Percentiles rank a stretch among this genome's conserved stretches.
These are phyloP conservation scores for Solidago caesia DNA, from an alignment of 129 eudicot species.

Conservation along the genomic window DNA sequence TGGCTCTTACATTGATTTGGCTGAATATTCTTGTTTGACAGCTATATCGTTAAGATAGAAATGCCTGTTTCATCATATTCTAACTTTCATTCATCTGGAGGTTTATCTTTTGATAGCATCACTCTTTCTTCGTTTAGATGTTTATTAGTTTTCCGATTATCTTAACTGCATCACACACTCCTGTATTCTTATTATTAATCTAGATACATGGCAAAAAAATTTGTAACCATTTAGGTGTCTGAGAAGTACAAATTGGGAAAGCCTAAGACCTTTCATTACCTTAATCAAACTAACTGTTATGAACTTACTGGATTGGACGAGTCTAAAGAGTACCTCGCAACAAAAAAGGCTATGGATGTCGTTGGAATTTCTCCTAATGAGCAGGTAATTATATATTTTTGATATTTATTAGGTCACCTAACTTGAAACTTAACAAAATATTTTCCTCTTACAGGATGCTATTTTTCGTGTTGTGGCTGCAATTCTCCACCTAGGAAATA, in stretches of 20 bases:
- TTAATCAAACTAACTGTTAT: slow-evolving; percentile 74
- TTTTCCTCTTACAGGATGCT: slow-evolving; percentile 60
- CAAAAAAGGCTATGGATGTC: slow-evolving; percentile 92
- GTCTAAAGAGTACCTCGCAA: slow-evolving; percentile 63
- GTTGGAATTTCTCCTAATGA: slow-evolving; percentile 79
- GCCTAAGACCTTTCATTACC: slow-evolving; percentile 71
- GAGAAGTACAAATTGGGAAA: slow-evolving; percentile 67
- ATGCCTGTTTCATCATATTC: no score
- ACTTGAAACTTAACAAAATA: neutral
- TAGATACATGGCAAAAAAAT: no score
- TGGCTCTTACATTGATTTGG: neutral
- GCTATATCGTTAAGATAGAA: no score
- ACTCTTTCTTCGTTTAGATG: no score
- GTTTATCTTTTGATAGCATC: no score
- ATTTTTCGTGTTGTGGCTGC: slow-evolving; percentile 95
- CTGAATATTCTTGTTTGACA: no score
- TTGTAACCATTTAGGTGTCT: slow-evolving; percentile 38
- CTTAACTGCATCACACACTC: no score
- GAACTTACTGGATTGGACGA: slow-evolving; percentile 66
- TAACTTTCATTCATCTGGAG: no score
- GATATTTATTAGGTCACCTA: neutral
- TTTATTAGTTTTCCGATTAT: no score
- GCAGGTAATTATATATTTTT: slow-evolving; percentile 49
- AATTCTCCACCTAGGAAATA: slow-evolving; percentile 88
- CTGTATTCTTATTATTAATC: no score